Percentiles rank a stretch among this genome's conserved stretches.
phyloP scores from a whole-genome alignment of 2,329 filamentous ascomycete genomes.

The Ophiostoma fasciatum region DNA sequence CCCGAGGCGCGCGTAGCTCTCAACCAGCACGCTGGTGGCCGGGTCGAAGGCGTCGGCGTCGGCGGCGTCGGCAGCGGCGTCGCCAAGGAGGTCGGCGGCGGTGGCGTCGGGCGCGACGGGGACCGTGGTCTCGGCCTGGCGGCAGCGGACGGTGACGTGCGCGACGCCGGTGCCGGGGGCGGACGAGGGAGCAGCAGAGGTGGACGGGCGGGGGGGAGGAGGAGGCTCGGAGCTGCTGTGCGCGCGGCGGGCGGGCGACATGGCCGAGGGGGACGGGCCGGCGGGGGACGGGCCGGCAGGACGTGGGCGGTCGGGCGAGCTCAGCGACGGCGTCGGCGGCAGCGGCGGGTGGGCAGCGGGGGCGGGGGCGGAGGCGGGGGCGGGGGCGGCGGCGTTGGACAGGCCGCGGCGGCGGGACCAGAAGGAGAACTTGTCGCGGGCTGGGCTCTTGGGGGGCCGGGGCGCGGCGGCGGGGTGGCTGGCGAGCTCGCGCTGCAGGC shows the following conservation, averaged over 20 bases:
- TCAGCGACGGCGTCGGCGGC: constrained; percentile 11
- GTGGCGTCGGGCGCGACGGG: constrained; percentile 62
- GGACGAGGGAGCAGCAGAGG: neutral
- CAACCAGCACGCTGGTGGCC: constrained; percentile 54
- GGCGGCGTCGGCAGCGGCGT: constrained; percentile 40
- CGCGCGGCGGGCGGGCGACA: constrained; percentile 19
- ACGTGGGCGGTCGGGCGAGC: neutral
- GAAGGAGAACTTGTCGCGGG: constrained; percentile 34
- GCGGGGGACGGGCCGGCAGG: constrained; percentile 21
- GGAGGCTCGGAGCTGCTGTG: constrained; percentile 14
- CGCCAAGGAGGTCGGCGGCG: constrained; percentile 54
- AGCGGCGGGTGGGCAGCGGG: constrained; percentile 19
- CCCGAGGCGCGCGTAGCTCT: constrained; percentile 60
- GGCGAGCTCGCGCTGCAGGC: constrained; percentile 28
- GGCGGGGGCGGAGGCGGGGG: constrained; percentile 18
- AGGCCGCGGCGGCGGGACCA: constrained; percentile 26
- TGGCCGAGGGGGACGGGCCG: constrained; percentile 16
- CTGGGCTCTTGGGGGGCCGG: constrained; percentile 21
- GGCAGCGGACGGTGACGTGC: constrained; percentile 46
- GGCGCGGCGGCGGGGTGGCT: constrained; percentile 16
- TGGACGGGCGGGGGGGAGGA: neutral
- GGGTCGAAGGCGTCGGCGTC: constrained; percentile 30
- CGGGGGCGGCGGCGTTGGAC: neutral
- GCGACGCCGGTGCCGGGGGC: constrained; percentile 10
- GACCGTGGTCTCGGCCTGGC: constrained; percentile 53